These are phyloP conservation scores for Hyaloscypha variabilis DNA, from an alignment of 495 filamentous ascomycete genomes.

Conservation along the genomic window DNA sequence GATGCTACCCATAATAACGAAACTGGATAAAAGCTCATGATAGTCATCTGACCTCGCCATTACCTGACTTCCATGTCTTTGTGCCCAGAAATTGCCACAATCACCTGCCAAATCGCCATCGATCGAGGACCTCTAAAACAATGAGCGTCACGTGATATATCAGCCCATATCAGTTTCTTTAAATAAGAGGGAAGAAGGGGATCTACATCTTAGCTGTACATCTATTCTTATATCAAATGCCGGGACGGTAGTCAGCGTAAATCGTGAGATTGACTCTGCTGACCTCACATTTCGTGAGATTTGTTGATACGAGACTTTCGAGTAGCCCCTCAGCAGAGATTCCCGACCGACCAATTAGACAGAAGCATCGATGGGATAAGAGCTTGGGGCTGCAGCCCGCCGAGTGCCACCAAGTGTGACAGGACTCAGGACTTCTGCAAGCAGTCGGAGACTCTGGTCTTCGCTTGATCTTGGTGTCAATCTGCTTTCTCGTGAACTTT, in stretches of 20 bases:
- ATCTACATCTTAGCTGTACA: neutral
- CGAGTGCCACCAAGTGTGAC: neutral
- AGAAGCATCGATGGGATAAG: neutral
- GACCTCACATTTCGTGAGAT: neutral
- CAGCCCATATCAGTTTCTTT: neutral
- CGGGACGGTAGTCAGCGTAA: neutral
- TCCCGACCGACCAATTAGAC: neutral
- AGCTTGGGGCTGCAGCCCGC: neutral
- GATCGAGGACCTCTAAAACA: neutral
- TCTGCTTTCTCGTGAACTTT: neutral
- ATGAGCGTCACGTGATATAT: neutral
- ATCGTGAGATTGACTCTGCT: neutral
- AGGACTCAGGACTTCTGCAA: slow-evolving; percentile 9
- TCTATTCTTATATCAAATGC: neutral
- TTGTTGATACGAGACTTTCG: neutral
- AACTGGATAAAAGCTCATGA: neutral
- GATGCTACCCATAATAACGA: neutral
- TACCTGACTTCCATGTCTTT: neutral
- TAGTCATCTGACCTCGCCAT: neutral
- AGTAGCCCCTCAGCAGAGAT: neutral
- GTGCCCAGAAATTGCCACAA: neutral
- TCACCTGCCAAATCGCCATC: neutral
- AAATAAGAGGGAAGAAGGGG: neutral
- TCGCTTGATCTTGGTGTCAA: neutral
- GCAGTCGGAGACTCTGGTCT: neutral